A percentile compares a stretch with the other conserved stretches of the same genome.
These are phyloP conservation scores for Lactuca saligna DNA, from an alignment of 129 eudicot genomes.

Conservation along the genomic window DNA sequence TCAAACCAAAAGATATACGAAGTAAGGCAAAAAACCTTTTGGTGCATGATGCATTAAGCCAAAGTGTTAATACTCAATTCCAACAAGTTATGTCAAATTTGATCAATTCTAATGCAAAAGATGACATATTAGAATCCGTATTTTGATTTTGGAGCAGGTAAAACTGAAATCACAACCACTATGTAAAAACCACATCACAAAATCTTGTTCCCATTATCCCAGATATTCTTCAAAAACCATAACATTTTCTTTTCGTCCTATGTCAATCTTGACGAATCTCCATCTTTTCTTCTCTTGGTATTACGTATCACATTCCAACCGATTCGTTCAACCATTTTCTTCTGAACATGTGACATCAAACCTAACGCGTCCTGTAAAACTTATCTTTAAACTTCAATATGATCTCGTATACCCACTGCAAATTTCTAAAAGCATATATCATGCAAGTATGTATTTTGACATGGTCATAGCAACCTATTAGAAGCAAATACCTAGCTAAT, in stretches of 20 bases:
- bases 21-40: neutral
- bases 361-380: constrained; percentile 19
- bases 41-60: neutral
- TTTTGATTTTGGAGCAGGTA: constrained; percentile 67
- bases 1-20: constrained; percentile 13
- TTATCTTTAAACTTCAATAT: constrained; percentile 8
- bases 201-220: constrained; percentile 1
- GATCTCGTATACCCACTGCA: constrained; percentile 22
- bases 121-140: constrained; percentile 29
- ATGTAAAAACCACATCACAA: constrained; percentile 14
- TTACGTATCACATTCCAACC: constrained; percentile 12
- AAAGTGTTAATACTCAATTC: constrained; percentile 11
- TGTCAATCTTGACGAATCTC: constrained; percentile 11
- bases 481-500: constrained; percentile 4
- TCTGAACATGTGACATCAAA: constrained; percentile 20
- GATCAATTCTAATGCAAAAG: constrained; percentile 22
- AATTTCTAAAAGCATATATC: constrained; percentile 23
- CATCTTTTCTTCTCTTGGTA: constrained; percentile 8
- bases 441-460: constrained; percentile 30
- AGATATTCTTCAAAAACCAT: neutral
- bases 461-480: constrained; percentile 31
- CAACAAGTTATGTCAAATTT: constrained; percentile 15
- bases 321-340: constrained; percentile 26
- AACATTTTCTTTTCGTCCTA: constrained; percentile 13
- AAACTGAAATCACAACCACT: constrained; percentile 53